Conservation (phyloP, 306 rosid genomes). For the Canavalia gladiata region DNA sequence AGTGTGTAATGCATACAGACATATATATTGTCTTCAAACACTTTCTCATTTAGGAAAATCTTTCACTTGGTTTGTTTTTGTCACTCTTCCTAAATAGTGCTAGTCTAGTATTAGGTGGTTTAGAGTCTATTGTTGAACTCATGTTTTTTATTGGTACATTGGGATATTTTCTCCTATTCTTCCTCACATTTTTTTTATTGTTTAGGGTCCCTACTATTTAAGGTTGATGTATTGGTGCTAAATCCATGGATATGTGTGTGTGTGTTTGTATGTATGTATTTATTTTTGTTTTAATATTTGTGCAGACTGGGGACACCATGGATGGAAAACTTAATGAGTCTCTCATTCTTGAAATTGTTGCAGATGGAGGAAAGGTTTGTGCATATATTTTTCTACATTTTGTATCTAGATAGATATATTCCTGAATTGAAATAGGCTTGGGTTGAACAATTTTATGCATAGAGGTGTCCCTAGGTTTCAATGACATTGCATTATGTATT, state of each 20-base stretch:
- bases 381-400: constrained; percentile 14
- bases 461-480: constrained; percentile 17
- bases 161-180: background rate
- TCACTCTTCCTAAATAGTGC: constrained; percentile 9
- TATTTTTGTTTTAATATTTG: constrained; percentile 39
- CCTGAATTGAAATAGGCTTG: background rate
- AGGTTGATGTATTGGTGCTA: constrained; percentile 11
- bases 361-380: constrained; percentile 93
- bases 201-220: constrained; percentile 18
- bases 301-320: constrained; percentile 66
- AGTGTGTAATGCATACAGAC: constrained; percentile 20
- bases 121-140: constrained; percentile 7
- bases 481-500: background rate
- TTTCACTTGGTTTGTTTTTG: constrained; percentile 16
- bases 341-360: constrained; percentile 85
- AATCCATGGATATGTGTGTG: background rate
- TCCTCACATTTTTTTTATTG: constrained; percentile 12
- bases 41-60: background rate
- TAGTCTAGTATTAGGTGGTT: background rate
- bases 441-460: background rate
- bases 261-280: too few relatives aligned
- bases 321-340: constrained; percentile 69
- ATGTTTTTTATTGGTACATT: constrained; percentile 37
- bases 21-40: background rate
- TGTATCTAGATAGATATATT: constrained; percentile 8